These are phyloP conservation scores for Peniophora sp. DNA, from an alignment of 1,284 basidiomycete genomes.

Conservation along the genomic window DNA sequence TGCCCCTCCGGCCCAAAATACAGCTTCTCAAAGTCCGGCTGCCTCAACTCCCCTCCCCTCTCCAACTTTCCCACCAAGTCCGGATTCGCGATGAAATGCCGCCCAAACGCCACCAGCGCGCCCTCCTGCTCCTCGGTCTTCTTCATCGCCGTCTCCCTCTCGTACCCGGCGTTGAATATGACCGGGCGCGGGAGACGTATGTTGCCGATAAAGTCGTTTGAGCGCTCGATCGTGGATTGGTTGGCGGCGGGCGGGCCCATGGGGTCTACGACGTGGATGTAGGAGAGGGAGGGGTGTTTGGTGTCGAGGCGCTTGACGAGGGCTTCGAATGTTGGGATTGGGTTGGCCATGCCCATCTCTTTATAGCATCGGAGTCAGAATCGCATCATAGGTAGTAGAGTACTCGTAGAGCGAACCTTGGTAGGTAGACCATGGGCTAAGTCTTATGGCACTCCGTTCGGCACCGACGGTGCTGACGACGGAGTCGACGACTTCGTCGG, in stretches of 20 bases:
- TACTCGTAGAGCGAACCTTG: background rate
- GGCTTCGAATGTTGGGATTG: slow-evolving; percentile 21
- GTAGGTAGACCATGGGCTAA: slow-evolving; percentile 28
- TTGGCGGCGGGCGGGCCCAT: slow-evolving; percentile 14
- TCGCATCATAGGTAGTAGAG: no score
- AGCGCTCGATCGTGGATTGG: slow-evolving; percentile 5
- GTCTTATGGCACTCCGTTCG: slow-evolving; percentile 29
- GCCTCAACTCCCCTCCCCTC: background rate
- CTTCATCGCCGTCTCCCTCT: slow-evolving; percentile 13
- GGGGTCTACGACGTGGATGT: slow-evolving; percentile 30
- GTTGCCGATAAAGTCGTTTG: slow-evolving; percentile 19
- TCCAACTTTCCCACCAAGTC: background rate
- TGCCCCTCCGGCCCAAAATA: background rate
- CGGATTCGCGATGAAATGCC: slow-evolving; percentile 34
- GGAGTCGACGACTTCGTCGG: slow-evolving; percentile 32
- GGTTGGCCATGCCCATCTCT: slow-evolving; percentile 12
- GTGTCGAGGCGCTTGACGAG: slow-evolving; percentile 15
- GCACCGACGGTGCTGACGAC: slow-evolving; percentile 18
- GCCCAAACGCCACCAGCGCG: slow-evolving; percentile 33
- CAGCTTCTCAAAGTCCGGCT: background rate
- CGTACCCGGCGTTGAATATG: slow-evolving; percentile 27
- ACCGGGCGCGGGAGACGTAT: slow-evolving; percentile 19
- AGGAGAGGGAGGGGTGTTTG: slow-evolving; percentile 33
- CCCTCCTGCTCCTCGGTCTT: slow-evolving; percentile 19
- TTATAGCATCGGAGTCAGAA: background rate